Percentiles rank a stretch among this genome's conserved stretches.
Conservation (phyloP, 306 rosid genomes). For the Rubus parviflorus region DNA sequence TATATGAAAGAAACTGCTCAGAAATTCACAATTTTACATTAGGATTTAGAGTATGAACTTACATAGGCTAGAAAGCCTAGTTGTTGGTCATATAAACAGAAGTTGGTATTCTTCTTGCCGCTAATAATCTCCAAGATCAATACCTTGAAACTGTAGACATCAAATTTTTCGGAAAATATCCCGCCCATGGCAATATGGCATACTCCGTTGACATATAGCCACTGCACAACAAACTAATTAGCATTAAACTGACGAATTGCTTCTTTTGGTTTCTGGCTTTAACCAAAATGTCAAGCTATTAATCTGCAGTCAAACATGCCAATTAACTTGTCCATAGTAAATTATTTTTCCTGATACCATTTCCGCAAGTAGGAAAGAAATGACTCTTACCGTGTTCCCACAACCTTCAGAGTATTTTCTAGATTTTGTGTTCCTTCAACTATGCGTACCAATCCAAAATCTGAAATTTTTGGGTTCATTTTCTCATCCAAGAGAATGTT, state of each 20-base stretch:
- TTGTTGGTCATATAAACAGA: not conserved
- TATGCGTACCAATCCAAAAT: conserved; percentile 30
- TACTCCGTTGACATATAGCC: conserved; percentile 42
- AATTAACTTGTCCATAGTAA: not conserved
- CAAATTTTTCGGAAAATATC: conserved; percentile 26
- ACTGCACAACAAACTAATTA: not conserved
- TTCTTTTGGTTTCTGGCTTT: not conserved
- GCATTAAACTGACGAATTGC: not conserved
- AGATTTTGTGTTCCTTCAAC: conserved; percentile 3
- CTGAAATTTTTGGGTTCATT: conserved; percentile 28
- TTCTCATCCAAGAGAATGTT: conserved; percentile 19
- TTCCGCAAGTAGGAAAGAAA: not conserved
- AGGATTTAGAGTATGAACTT: conserved; percentile 5
- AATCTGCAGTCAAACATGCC: not conserved
- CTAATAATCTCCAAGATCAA: conserved; percentile 32
- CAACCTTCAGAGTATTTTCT: conserved; percentile 24
- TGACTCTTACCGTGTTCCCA: conserved; percentile 32
- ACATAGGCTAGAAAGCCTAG: conserved; percentile 30
- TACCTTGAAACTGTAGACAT: conserved; percentile 36
- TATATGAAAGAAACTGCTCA: too few species aligned
- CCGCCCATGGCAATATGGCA: conserved; percentile 10
- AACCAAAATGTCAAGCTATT: not conserved
- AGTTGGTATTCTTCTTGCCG: conserved; percentile 30
- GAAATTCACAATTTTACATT: not conserved
- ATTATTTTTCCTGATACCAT: not conserved